Conservation (phyloP, 2,329 filamentous ascomycete genomes). For the Lachnellula suecica region DNA sequence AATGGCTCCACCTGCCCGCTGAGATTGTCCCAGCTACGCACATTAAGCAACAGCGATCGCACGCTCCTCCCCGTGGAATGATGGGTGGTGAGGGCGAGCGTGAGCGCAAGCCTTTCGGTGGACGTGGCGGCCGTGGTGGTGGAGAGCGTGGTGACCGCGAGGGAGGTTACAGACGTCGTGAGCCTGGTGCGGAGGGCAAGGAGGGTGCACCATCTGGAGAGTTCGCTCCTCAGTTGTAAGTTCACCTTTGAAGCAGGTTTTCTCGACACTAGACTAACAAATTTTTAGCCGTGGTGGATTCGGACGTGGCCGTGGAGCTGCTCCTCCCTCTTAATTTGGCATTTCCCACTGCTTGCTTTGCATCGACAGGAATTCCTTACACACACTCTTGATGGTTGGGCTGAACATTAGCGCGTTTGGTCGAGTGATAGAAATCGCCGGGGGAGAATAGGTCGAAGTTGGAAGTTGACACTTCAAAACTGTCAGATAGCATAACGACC, state of each 20-base stretch:
- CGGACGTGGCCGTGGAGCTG: conserved; percentile 74
- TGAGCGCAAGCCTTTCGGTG: conserved; percentile 78
- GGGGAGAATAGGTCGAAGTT: conserved; percentile 45
- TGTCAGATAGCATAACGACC: conserved; percentile 38
- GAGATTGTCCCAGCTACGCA: conserved; percentile 99
- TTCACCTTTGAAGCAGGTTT: conserved; percentile 23
- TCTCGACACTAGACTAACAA: conserved; percentile 30
- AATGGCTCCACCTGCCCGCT: conserved; percentile 99
- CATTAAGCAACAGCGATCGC: conserved; percentile 99
- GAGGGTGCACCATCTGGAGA: conserved; percentile 89
- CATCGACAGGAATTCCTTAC: conserved; percentile 34
- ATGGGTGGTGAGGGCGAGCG: conserved; percentile 80
- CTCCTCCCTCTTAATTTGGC: conserved; percentile 43
- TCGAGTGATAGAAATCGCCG: conserved; percentile 49
- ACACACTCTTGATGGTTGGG: conserved; percentile 37
- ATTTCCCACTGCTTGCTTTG: conserved; percentile 34
- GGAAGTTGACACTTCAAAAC: conserved; percentile 40
- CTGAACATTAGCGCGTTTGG: conserved; percentile 47
- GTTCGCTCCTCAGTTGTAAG: conserved; percentile 88
- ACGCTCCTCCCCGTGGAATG: conserved; percentile 89
- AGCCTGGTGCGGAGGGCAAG: conserved; percentile 75
- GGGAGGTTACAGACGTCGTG: conserved; percentile 90
- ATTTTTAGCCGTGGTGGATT: conserved; percentile 74
- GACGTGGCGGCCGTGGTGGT: conserved; percentile 70
- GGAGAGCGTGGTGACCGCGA: conserved; percentile 67